These are phyloP conservation scores for Picochlorum sp. DNA, from an alignment of 139 green algal species.

Conservation along the genomic window DNA sequence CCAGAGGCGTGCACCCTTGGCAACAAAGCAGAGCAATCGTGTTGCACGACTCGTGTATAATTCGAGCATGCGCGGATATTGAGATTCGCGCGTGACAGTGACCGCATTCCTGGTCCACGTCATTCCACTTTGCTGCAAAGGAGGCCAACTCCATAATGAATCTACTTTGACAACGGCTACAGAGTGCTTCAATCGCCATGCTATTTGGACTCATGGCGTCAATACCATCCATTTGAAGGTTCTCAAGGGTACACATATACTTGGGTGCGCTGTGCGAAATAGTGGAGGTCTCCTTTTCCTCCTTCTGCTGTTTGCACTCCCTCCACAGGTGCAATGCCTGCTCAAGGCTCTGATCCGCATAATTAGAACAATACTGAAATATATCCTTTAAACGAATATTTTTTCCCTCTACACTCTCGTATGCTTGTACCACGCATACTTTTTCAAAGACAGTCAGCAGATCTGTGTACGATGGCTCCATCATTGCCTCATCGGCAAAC, in stretches of 20 bases:
- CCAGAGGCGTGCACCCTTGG: slow-evolving; percentile 20
- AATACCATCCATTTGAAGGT: slow-evolving; percentile 1
- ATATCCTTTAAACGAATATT: not conserved
- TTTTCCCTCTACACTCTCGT: not conserved
- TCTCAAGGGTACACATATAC: not conserved
- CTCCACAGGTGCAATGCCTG: not conserved
- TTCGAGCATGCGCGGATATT: slow-evolving; percentile 6
- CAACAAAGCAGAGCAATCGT: slow-evolving; percentile 21
- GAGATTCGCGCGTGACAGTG: slow-evolving; percentile 21
- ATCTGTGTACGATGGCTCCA: not conserved
- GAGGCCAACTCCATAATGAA: slow-evolving; percentile 6
- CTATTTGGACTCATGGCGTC: slow-evolving; percentile 6
- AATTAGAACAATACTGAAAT: not conserved
- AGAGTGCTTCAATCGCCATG: slow-evolving; percentile 7
- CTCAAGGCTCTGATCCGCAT: not conserved
- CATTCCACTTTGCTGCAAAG: not conserved
- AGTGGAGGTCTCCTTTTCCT: no score
- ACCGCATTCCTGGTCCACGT: slow-evolving; percentile 12
- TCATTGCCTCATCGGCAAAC: not conserved
- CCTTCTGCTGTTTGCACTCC: no score
- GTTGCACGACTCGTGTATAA: slow-evolving; percentile 36
- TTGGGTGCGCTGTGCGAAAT: not conserved
- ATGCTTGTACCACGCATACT: not conserved
- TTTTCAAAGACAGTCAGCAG: not conserved
- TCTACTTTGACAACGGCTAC: slow-evolving; percentile 7